Base-by-base conservation (phyloP, 768 basidiomycete species). In the Kwoniella dejecticola region DNA sequence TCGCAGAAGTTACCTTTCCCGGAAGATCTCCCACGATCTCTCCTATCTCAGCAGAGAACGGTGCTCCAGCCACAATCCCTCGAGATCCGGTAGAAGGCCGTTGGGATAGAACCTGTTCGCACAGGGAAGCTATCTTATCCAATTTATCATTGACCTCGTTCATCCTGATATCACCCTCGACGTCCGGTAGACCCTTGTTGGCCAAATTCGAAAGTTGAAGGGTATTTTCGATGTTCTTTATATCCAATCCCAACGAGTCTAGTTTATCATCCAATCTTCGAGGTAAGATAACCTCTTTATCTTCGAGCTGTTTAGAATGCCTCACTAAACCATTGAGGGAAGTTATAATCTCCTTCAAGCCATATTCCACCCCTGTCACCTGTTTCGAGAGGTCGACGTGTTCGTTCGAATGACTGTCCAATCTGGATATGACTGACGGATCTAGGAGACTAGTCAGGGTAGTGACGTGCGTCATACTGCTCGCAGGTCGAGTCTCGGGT, bases 161-260 rank as follows among this genome's bases (percentile, higher is more conserved):
- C 17, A 62, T 45, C 46, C 36, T 57, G 7, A n/a, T 11, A 42
- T 13, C 11, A 13, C 19, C 19, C 6, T 42, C 41, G 17, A 42
- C 12, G 5, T 54, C 17, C 19, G 11, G 12, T 17, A 47, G 36
- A 24, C 31, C 54, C 26, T 23, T 54, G 15, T 59, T 58, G 7
- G 62, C 58, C 26, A 76, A 52, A 10, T 65, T 49, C 4, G 63
- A 62, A 15, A 74, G 57, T 27, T 72, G 70, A 1, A 76, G 40
- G 2, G 75, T 66, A 50, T 74, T 71, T 52, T 71, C 72, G 8
- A 76, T 63, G 0, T 60, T 68, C 38, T 72, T 74, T 41, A 77
- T 60, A 53, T 73, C 71, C 44, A 74, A 36, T 13, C 66, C 61
- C 6, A 75, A 30, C 5, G 67, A 59, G 17, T 66, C 54, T 15